Evolutionary conservation across 2,329 filamentous ascomycete genomes (phyloP).

Genomic region (Cladosporium velox): DNA sequence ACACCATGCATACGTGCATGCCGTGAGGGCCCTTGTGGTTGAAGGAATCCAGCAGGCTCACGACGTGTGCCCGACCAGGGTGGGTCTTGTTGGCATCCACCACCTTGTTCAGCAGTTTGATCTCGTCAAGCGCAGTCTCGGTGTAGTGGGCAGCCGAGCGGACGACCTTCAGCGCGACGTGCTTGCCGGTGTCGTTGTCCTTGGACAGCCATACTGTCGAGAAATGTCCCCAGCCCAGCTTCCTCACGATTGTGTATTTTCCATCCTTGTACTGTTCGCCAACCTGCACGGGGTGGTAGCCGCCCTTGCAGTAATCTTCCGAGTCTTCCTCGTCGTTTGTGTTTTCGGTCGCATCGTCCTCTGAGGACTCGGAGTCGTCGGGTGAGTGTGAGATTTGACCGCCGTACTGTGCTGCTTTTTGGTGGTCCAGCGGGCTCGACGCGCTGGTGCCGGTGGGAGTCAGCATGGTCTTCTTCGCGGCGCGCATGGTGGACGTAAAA

Average conservation of each 20-base stretch:
- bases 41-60: slow-evolving; percentile 94
- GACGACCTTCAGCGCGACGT: slow-evolving; percentile 97
- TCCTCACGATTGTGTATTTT: slow-evolving; percentile 93
- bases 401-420: slow-evolving; percentile 46
- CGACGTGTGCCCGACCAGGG: slow-evolving; percentile 90
- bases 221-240: slow-evolving; percentile 97
- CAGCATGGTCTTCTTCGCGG: slow-evolving; percentile 28
- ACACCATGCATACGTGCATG: slow-evolving; percentile 98
- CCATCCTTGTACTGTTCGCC: slow-evolving; percentile 98
- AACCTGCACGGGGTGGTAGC: slow-evolving; percentile 91
- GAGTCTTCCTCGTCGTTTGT: slow-evolving; percentile 98
- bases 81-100: slow-evolving; percentile 93
- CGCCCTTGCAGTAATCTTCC: slow-evolving; percentile 98
- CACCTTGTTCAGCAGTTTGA: slow-evolving; percentile 96
- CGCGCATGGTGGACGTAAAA: slow-evolving; percentile 9
- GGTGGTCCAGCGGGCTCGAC: slow-evolving; percentile 32
- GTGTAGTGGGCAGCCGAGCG: slow-evolving; percentile 98
- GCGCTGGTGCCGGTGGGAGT: slow-evolving; percentile 28
- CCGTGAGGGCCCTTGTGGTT: slow-evolving; percentile 97
- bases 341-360: slow-evolving; percentile 83
- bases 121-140: slow-evolving; percentile 97
- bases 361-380: slow-evolving; percentile 61
- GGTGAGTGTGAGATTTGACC: slow-evolving; percentile 70
- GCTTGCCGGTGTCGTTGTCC: slow-evolving; percentile 86
- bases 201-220: slow-evolving; percentile 88